Conservation (phyloP, 371 early-diverging fungal species). For the Thermomucor indicae-seudaticae region DNA sequence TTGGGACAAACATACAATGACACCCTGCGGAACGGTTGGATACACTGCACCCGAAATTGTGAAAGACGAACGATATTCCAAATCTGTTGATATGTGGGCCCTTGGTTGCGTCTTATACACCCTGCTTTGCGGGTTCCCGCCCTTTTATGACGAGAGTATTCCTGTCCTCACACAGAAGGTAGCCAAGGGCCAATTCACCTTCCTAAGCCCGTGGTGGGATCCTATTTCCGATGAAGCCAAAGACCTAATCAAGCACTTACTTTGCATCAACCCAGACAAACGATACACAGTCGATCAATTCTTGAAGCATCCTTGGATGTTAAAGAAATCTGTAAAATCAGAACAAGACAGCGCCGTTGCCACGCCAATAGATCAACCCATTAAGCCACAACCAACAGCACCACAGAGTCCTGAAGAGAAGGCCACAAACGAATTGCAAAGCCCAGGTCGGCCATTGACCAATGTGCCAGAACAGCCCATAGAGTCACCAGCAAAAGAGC, state of each 20-base stretch:
- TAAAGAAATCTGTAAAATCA: not conserved
- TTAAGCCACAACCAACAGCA: too few species aligned
- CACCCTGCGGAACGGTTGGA: constrained; percentile 78
- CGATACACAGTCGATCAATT: constrained; percentile 62
- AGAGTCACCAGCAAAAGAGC: constrained; percentile 3
- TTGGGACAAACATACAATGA: constrained; percentile 61
- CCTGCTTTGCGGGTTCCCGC: constrained; percentile 73
- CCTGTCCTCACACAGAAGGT: constrained; percentile 58
- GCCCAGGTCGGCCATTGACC: too few species aligned
- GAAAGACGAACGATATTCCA: constrained; percentile 59
- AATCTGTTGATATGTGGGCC: constrained; percentile 81
- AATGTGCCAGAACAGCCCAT: not conserved
- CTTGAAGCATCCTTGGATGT: constrained; percentile 83
- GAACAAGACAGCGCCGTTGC: too few species aligned
- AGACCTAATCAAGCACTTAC: constrained; percentile 64
- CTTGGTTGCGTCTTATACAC: constrained; percentile 80
- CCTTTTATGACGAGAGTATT: constrained; percentile 70
- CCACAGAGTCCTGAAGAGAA: too few species aligned
- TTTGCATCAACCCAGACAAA: constrained; percentile 51
- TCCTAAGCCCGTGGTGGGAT: constrained; percentile 77
- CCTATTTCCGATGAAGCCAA: constrained; percentile 60
- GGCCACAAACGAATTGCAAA: not conserved
- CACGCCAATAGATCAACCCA: too few species aligned
- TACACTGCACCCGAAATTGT: constrained; percentile 81
- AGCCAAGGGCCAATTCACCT: constrained; percentile 58